A percentile compares a stretch with the other conserved stretches of the same genome.
Evolutionary conservation across 2,329 filamentous ascomycete species (phyloP).

Genomic region (Stachybotrys echinatus): DNA sequence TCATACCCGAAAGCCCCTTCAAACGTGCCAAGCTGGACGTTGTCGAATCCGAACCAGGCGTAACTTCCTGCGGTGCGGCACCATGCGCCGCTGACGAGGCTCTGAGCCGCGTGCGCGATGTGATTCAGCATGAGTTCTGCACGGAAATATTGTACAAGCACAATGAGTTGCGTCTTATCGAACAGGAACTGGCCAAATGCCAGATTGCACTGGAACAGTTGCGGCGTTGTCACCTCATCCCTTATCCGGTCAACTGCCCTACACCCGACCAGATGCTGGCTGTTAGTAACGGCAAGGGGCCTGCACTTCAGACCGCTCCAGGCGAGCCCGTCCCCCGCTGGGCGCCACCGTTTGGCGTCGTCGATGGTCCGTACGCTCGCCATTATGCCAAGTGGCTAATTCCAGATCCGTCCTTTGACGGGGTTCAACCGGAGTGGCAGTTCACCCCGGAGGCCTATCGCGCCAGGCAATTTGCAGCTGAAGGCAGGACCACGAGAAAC

Average conservation of each 20-base stretch:
- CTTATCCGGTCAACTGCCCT: slow-evolving; percentile 70
- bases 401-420: slow-evolving; percentile 82
- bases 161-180: slow-evolving; percentile 86
- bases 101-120: slow-evolving; percentile 55
- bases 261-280: slow-evolving; percentile 63
- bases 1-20: slow-evolving; percentile 17
- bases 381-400: slow-evolving; percentile 97
- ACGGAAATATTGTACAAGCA: slow-evolving; percentile 92
- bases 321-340: slow-evolving; percentile 66
- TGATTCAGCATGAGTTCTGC: slow-evolving; percentile 81
- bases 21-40: slow-evolving; percentile 38
- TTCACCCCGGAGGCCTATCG: slow-evolving; percentile 34
- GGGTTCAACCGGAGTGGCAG: slow-evolving; percentile 44
- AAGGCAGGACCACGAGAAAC: slow-evolving; percentile 76
- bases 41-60: slow-evolving; percentile 15
- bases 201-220: slow-evolving; percentile 91
- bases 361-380: slow-evolving; percentile 85
- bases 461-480: slow-evolving; percentile 42
- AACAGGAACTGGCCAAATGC: slow-evolving; percentile 94
- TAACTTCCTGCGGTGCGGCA: slow-evolving; percentile 10
- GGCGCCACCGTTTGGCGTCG: slow-evolving; percentile 84
- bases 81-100: slow-evolving; percentile 23
- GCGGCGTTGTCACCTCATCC: slow-evolving; percentile 85
- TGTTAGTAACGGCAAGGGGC: slow-evolving; percentile 69
- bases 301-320: slow-evolving; percentile 56